Evolutionary conservation across 1,139 yeast genomes (phyloP).

Genomic region (Arxiozyma heterogenica): DNA sequence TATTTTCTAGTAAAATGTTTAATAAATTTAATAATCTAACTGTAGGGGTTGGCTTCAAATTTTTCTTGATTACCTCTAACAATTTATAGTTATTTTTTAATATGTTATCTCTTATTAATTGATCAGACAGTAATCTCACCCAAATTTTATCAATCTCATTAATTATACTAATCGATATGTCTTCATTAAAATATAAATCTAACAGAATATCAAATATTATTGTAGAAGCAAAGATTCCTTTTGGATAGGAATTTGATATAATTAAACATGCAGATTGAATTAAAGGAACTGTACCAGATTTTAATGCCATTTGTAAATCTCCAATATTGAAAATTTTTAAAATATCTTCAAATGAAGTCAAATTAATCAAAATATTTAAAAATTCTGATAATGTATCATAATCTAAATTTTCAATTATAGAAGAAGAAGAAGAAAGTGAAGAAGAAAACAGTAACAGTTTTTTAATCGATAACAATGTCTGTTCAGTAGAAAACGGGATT

Average conservation of each 20-base stretch:
- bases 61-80: constrained; percentile 15
- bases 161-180: constrained; percentile 21
- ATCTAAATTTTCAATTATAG: constrained; percentile 11
- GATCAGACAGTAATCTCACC: constrained; percentile 19
- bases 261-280: constrained; percentile 29
- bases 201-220: constrained; percentile 24
- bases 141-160: constrained; percentile 28
- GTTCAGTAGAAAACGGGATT: constrained; percentile 7
- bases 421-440: not conserved
- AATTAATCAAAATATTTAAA: constrained; percentile 20
- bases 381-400: constrained; percentile 23
- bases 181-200: constrained; percentile 16
- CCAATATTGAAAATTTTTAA: constrained; percentile 23
- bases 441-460: not conserved
- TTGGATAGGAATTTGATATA: constrained; percentile 29
- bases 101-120: constrained; percentile 26
- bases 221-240: constrained; percentile 28
- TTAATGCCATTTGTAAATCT: constrained; percentile 27
- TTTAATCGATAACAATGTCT: constrained; percentile 10
- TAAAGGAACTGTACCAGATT: constrained; percentile 22
- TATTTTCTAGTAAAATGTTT: constrained; percentile 16
- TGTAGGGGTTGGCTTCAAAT: constrained; percentile 13
- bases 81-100: constrained; percentile 19
- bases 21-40: constrained; percentile 28
- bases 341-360: constrained; percentile 27